Evolutionary conservation across 768 basidiomycete genomes (phyloP).

Genomic region (Hypholoma fasciculare): DNA sequence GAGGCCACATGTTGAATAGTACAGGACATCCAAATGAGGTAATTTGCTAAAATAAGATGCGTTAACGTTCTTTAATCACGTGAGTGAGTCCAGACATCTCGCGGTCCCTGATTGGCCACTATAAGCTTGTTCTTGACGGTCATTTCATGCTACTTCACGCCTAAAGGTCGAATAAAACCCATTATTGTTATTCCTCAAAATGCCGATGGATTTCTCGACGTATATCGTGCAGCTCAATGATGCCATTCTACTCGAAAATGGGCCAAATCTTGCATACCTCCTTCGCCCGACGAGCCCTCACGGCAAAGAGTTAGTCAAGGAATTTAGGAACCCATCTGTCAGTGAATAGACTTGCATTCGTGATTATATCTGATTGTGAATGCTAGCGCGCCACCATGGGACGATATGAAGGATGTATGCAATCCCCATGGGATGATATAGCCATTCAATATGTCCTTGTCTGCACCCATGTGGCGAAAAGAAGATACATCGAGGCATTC

Average conservation of each 20-base stretch:
- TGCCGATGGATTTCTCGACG: slow-evolving; percentile 58
- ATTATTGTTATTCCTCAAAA: slow-evolving; percentile 9
- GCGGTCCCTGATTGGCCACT: neutral
- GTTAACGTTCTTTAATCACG: neutral
- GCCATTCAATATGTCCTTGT: slow-evolving; percentile 81
- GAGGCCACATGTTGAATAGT: slow-evolving; percentile 1
- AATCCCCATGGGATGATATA: slow-evolving; percentile 84
- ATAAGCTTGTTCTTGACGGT: neutral
- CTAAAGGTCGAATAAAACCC: neutral
- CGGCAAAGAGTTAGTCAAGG: slow-evolving; percentile 73
- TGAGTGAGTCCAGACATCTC: neutral
- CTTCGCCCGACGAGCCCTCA: slow-evolving; percentile 76
- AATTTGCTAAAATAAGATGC: neutral
- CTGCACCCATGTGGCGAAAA: slow-evolving; percentile 67
- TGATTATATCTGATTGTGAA: slow-evolving; percentile 3
- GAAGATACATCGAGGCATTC: slow-evolving; percentile 71
- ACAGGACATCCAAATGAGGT: neutral
- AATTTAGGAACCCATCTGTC: slow-evolving; percentile 60
- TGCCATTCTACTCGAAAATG: slow-evolving; percentile 62
- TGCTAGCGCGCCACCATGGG: slow-evolving; percentile 37
- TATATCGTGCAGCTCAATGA: slow-evolving; percentile 63
- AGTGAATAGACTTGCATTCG: slow-evolving; percentile 10
- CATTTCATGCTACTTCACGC: neutral
- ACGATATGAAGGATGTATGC: slow-evolving; percentile 62
- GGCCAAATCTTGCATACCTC: slow-evolving; percentile 70